Base-by-base conservation (phyloP, 1,284 basidiomycete species). In the Schizophyllum commune region DNA sequence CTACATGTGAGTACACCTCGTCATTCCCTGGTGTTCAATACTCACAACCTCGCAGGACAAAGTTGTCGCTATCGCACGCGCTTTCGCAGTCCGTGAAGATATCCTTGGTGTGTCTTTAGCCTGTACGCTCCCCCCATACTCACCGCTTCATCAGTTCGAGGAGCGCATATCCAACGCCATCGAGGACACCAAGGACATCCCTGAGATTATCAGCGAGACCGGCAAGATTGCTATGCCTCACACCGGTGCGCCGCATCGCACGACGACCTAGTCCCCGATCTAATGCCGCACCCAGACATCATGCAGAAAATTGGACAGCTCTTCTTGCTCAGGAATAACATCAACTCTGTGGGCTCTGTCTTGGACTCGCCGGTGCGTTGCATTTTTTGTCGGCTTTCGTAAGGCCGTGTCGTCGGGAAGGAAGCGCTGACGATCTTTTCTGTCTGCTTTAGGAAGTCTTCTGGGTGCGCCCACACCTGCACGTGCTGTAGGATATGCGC, bases 261-360 rank as follows among this genome's bases (percentile, higher is more conserved):
- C 32, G 27, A 34, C 32, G 20, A 51, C 57, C 58, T 52, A n/a
- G 51, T 32, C 55, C 21, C 32, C 53, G 20, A 52, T 62, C 53
- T 33, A 57, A 33, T 58, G 54, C 57, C 54, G 52, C 21, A 52
- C 58, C 33, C 65, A 89, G 95, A 97, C 72, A 98, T 98, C 71
- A 97, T 98, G 95, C 92, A 92, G 72, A 93, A 98, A 75, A 98
- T 97, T 67, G 95, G 95, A 33, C 91, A 94, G 68, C 81, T 98
- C 54, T 98, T 98, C 75, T 87, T 98, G 57, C 78, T 98, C 67
- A 82, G 96, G 63, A 95, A 96, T 66, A 96, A 96, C 71, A 96
- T 98, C 69, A 96, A 96, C 70, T 89, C 95, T 52, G 95, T 98
- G 59, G 95, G 96, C 47, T 96, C 94, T 51, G 95, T 98, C 32